Evolutionary conservation across 495 filamentous ascomycete species (phyloP), one percentile per base, ranked within the genome.

Genomic region (Amphirosellinia nigrospora): DNA sequence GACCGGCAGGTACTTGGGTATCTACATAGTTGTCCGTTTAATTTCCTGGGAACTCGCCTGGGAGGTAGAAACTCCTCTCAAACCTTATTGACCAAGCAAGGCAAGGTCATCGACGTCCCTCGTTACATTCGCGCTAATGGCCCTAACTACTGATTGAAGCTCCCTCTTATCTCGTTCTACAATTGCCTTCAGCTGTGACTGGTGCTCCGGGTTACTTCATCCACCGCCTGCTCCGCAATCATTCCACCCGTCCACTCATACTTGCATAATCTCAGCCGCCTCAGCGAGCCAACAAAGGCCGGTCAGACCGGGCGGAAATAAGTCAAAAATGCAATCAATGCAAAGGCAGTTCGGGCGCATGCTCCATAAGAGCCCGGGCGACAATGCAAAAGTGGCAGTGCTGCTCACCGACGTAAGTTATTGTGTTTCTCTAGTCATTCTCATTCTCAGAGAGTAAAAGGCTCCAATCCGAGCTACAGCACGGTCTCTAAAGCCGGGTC

Each of bases 321-420:
- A 88, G 38, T 50, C 21, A n/a, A 50, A 70, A 21, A 97, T 97
- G 94, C 91, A 94, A 83, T 88, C 87, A 45, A 86, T 97, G 82
- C 89, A 94, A 74, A 82, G 92, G 64, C 88, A 89, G 68, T 91
- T 96, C 72, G 92, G 91, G 64, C 89, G 86, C 70, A 85, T 94
- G 72, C 86, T 89, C 83, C 89, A 86, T 72, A 88, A 83, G 74
- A 83, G 90, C 50, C 87, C 89, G 3, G 92, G 90, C 41, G 91
- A 97, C 78, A 91, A 94, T 74, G 90, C 89, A 66, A 90, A 93
- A 73, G 90, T 97, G 28, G 88, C 89, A 3, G 86, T 91, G 38
- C 80, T 97, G 39, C 79, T 97, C 32, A 91, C 88, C 64, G 94
- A 97, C 68, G 66, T 69, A 38, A 62, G 66, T 69, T 10, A 34